Evolutionary conservation across 305 asterid genomes (phyloP).

Genomic region (Fraxinus angustifolia): DNA sequence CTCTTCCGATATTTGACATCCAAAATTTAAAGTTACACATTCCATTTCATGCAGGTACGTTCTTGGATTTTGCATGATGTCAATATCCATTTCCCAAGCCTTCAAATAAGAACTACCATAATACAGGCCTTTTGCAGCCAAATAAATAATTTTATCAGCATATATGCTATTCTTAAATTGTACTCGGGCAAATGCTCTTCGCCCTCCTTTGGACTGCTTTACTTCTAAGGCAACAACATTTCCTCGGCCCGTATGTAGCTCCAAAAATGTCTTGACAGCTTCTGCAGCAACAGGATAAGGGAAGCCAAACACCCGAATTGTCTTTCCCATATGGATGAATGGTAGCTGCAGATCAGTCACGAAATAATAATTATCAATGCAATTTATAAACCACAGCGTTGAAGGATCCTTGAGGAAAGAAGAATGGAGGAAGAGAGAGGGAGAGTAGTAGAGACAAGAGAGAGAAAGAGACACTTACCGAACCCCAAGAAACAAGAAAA

Average conservation of each 20-base stretch:
- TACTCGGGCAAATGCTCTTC: slow-evolving; percentile 58
- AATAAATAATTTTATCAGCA: slow-evolving; percentile 34
- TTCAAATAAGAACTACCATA: slow-evolving; percentile 50
- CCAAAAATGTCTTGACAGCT: slow-evolving; percentile 39
- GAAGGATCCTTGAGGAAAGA: not conserved
- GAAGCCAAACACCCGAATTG: slow-evolving; percentile 55
- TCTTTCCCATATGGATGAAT: slow-evolving; percentile 46
- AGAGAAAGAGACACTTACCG: not conserved
- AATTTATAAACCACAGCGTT: not conserved
- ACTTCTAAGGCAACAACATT: slow-evolving; percentile 61
- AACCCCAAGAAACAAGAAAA: not conserved
- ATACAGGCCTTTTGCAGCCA: slow-evolving; percentile 36
- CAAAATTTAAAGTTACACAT: slow-evolving; percentile 45
- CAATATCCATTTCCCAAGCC: slow-evolving; percentile 39
- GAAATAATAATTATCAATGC: not conserved
- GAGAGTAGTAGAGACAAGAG: not conserved
- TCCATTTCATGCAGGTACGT: slow-evolving; percentile 36
- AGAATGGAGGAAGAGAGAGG: not conserved
- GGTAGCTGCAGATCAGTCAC: slow-evolving; percentile 22
- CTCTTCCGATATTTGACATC: slow-evolving; percentile 55
- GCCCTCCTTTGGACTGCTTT: slow-evolving; percentile 38
- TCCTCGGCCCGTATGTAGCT: slow-evolving; percentile 40
- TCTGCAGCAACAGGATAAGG: slow-evolving; percentile 45
- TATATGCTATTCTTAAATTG: slow-evolving; percentile 34
- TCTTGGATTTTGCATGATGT: slow-evolving; percentile 30